Evolutionary conservation across 2,329 filamentous ascomycete genomes (phyloP).

Genomic region (Raffaelea albimanens): DNA sequence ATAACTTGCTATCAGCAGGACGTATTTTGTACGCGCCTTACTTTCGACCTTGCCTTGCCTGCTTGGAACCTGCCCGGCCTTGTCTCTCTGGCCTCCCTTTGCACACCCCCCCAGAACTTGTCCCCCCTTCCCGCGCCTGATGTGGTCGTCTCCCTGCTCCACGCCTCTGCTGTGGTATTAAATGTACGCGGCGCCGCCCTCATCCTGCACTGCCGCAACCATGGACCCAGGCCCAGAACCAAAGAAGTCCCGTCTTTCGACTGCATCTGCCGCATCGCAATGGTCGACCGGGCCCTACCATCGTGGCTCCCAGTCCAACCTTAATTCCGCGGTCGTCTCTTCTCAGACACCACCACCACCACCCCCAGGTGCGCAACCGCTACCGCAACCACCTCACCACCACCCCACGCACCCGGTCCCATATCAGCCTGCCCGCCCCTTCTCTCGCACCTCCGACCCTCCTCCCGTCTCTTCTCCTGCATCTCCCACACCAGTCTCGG

Average conservation of each 20-base stretch:
- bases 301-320: conserved; percentile 37
- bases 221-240: conserved; percentile 53
- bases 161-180: conserved; percentile 13
- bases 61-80: no score
- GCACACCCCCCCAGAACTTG: neutral
- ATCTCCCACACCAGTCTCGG: neutral
- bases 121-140: conserved; percentile 2
- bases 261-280: conserved; percentile 24
- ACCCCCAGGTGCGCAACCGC: no score
- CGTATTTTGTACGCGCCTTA: no score
- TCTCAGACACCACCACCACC: conserved; percentile 15
- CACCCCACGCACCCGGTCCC: conserved; percentile 25
- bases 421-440: conserved; percentile 28
- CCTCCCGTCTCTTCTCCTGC: conserved; percentile 9
- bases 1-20: no score
- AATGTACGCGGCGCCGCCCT: conserved; percentile 17
- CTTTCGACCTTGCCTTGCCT: no score
- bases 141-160: conserved; percentile 6
- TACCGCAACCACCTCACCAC: conserved; percentile 17
- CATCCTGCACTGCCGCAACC: conserved; percentile 32
- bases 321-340: conserved; percentile 23
- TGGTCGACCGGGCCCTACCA: conserved; percentile 36
- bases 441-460: conserved; percentile 27
- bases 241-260: conserved; percentile 49
- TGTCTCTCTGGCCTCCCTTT: neutral